Percentiles rank a stretch among this genome's conserved stretches.
Evolutionary conservation across 192 early-diverging fungal genomes (phyloP).

Genomic region (Backusella mclennaniae): DNA sequence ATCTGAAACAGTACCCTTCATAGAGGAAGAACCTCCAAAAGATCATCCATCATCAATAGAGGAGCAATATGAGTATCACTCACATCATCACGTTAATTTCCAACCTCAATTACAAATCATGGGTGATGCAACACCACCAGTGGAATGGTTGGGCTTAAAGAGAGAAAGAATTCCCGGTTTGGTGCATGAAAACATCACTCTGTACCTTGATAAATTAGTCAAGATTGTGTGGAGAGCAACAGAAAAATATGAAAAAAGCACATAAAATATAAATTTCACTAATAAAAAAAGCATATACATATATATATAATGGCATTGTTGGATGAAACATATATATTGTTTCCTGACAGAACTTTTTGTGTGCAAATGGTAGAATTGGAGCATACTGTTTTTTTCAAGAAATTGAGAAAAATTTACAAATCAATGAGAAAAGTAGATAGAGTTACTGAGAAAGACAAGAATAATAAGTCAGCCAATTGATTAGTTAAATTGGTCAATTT

Average conservation of each 20-base stretch:
- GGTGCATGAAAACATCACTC: conserved; percentile 42
- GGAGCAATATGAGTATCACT: conserved; percentile 5
- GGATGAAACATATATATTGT: neutral
- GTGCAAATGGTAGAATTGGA: no score
- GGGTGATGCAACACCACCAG: conserved; percentile 52
- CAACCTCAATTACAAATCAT: conserved; percentile 45
- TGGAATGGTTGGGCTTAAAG: conserved; percentile 51
- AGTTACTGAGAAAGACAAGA: no score
- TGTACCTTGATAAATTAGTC: conserved; percentile 42
- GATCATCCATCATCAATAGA: neutral
- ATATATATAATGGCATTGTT: neutral
- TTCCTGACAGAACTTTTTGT: no score
- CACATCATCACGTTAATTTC: conserved; percentile 33
- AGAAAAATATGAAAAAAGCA: neutral
- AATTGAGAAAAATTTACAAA: no score
- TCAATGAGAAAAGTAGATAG: no score
- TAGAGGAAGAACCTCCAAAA: neutral
- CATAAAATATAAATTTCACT: neutral
- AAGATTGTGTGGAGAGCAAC: conserved; percentile 14
- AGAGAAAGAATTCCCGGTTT: conserved; percentile 44
- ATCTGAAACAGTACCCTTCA: neutral
- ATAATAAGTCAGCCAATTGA: no score
- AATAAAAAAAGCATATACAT: neutral
- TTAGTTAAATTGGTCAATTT: no score
- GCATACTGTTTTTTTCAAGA: no score